phyloP scores from a whole-genome alignment of 805 yeast species.

The Jamesozyma rosinii region DNA sequence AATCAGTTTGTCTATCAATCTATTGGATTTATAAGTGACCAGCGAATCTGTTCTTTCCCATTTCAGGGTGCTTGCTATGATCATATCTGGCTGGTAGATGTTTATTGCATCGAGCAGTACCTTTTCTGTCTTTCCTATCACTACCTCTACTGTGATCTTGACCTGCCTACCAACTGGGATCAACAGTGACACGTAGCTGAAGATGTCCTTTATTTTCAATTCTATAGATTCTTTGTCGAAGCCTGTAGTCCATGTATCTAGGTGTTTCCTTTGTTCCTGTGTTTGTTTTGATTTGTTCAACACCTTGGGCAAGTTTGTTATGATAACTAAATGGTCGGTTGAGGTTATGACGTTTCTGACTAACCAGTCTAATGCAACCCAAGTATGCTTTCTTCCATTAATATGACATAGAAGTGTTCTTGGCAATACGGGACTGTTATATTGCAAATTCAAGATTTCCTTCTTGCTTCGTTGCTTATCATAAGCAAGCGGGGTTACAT shows the following conservation, averaged over 20 bases:
- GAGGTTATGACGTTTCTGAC: slow-evolving; percentile 36
- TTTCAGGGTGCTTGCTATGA: slow-evolving; percentile 18
- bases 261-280: background rate
- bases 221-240: slow-evolving; percentile 15
- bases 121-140: slow-evolving; percentile 20
- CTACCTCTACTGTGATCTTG: slow-evolving; percentile 25
- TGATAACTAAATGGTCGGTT: slow-evolving; percentile 57
- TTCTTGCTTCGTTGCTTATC: background rate
- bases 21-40: slow-evolving; percentile 14
- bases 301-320: slow-evolving; percentile 33
- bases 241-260: slow-evolving; percentile 18
- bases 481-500: slow-evolving; percentile 2
- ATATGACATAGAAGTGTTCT: slow-evolving; percentile 55
- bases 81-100: slow-evolving; percentile 25
- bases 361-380: slow-evolving; percentile 74
- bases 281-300: background rate
- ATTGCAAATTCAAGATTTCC: slow-evolving; percentile 10
- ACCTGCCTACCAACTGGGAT: slow-evolving; percentile 14
- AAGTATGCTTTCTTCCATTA: slow-evolving; percentile 63
- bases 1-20: slow-evolving; percentile 17
- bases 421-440: slow-evolving; percentile 17
- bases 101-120: slow-evolving; percentile 23
- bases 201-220: slow-evolving; percentile 14
- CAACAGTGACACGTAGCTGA: slow-evolving; percentile 19
- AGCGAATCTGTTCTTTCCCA: slow-evolving; percentile 22